A percentile compares a stretch with the other conserved stretches of the same genome.
Conservation (phyloP, 495 filamentous ascomycete species). For the Evansstolkia leycettana region DNA sequence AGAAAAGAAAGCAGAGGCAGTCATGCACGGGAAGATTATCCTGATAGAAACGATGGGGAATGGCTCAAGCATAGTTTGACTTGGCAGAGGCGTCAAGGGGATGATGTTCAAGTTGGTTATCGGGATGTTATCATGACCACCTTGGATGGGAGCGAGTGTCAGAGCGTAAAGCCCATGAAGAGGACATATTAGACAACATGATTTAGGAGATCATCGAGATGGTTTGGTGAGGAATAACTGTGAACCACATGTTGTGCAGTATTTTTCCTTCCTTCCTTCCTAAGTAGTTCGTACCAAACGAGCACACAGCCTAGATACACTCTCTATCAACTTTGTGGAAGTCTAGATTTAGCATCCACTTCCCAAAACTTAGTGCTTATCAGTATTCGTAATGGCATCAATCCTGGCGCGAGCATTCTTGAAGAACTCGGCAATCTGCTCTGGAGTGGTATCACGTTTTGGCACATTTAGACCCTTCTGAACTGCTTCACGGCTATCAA, state of each 20-base stretch:
- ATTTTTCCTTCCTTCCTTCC: too few species aligned
- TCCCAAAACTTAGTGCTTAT: slow-evolving; percentile 16
- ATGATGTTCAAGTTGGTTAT: slow-evolving; percentile 53
- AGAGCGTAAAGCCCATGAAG: slow-evolving; percentile 64
- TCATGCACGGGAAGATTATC: slow-evolving; percentile 75
- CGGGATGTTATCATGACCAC: slow-evolving; percentile 52
- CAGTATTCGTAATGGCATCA: slow-evolving; percentile 14
- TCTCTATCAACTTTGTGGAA: too few species aligned
- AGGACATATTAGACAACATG: slow-evolving; percentile 41
- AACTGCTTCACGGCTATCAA: slow-evolving; percentile 18
- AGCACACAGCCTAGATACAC: too few species aligned
- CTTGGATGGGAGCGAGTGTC: slow-evolving; percentile 69
- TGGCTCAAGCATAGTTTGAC: slow-evolving; percentile 87
- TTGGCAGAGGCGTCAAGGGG: slow-evolving; percentile 66
- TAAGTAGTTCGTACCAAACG: too few species aligned
- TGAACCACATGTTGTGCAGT: too few species aligned
- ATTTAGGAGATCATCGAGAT: too few species aligned
- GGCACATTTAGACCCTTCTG: slow-evolving; percentile 17
- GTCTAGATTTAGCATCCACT: too few species aligned
- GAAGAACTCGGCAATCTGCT: slow-evolving; percentile 19
- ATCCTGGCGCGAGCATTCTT: slow-evolving; percentile 17
- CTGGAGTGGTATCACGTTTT: slow-evolving; percentile 5
- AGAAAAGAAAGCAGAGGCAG: slow-evolving; percentile 73
- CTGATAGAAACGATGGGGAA: slow-evolving; percentile 65
- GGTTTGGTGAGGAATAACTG: too few species aligned